These are phyloP conservation scores for Annulohypoxylon stygium DNA, from an alignment of 495 filamentous ascomycete species.

Conservation along the genomic window DNA sequence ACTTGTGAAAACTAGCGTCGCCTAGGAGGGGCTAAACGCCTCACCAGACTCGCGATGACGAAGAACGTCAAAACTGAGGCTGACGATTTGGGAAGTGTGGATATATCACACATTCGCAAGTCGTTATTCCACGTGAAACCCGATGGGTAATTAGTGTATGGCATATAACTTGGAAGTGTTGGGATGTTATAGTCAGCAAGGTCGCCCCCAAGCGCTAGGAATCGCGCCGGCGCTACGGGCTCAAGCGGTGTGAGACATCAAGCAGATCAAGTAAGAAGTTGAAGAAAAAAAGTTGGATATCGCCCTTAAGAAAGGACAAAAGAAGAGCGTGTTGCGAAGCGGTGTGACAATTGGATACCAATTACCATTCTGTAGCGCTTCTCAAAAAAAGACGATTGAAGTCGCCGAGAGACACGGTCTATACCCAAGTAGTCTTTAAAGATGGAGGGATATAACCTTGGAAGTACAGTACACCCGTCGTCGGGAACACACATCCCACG, in stretches of 20 bases:
- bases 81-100: slow-evolving; percentile 16
- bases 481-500: slow-evolving; percentile 16
- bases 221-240: slow-evolving; percentile 16
- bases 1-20: slow-evolving; percentile 21
- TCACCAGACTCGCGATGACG: slow-evolving; percentile 40
- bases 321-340: slow-evolving; percentile 35
- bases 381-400: slow-evolving; percentile 17
- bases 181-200: slow-evolving; percentile 14
- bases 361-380: slow-evolving; percentile 15
- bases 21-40: slow-evolving; percentile 31
- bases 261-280: slow-evolving; percentile 1
- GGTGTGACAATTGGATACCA: slow-evolving; percentile 36
- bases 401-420: slow-evolving; percentile 36
- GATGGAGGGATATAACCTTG: slow-evolving; percentile 11
- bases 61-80: slow-evolving; percentile 28
- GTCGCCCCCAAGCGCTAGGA: slow-evolving; percentile 19
- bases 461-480: slow-evolving; percentile 36
- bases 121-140: slow-evolving; percentile 26
- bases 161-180: slow-evolving; percentile 9
- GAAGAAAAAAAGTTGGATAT: slow-evolving; percentile 8
- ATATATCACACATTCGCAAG: slow-evolving; percentile 17
- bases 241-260: slow-evolving; percentile 40
- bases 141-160: slow-evolving; percentile 3
- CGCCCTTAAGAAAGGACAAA: slow-evolving; percentile 11
- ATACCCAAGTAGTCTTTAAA: slow-evolving; percentile 19